Base-by-base conservation (phyloP, 371 early-diverging fungal genomes). In the Aphelidium insulamus region DNA sequence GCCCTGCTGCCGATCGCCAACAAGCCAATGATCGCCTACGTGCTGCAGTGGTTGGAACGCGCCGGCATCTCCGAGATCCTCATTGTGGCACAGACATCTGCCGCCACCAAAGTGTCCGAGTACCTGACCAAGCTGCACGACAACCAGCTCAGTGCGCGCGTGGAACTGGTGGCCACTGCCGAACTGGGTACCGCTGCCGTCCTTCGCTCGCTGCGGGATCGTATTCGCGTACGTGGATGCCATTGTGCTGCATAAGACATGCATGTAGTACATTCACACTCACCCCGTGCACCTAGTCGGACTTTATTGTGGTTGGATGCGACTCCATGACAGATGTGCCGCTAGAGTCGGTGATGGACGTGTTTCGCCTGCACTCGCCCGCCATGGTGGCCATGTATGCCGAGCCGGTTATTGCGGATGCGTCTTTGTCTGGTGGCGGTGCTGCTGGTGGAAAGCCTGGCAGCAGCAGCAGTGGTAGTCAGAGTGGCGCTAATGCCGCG, bases 1-100 rank as follows among this genome's bases (percentile, higher is more conserved):
- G 84, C 88, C 1, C 62, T 87, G 22, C 55, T 92, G 24, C 91
- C 91, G 8, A 60, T 90, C 21, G 90, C 77, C 11, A 87, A 87
- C 51, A 73, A 73, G 46, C 94, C 94, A 21, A 76, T 88, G 59
- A 68, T 92, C 40, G 66, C 71, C 40, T 83, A 92, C 45, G 71
- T 72, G 10, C 61, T 92, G 28, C 69, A 82, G 37, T 90, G 94
- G 91, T 62, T 92, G 5, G 86, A 86, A 40, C 60, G 64, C 26
- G 81, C 83, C 10, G 72, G 76, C 28, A 66, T 90, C 20, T 58
- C 64, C 44, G 86, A 31, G 11, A 10, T 85, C 30, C 67, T 82
- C 40, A 68, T 91, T 14, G 58, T 82, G 11, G 63, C 75, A 26
- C 62, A 59, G 9, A 53, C 45, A 4, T 59, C 55, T 14, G 63